These are phyloP conservation scores for Fraxinus greggii DNA, from an alignment of 305 asterid genomes.

Conservation along the genomic window DNA sequence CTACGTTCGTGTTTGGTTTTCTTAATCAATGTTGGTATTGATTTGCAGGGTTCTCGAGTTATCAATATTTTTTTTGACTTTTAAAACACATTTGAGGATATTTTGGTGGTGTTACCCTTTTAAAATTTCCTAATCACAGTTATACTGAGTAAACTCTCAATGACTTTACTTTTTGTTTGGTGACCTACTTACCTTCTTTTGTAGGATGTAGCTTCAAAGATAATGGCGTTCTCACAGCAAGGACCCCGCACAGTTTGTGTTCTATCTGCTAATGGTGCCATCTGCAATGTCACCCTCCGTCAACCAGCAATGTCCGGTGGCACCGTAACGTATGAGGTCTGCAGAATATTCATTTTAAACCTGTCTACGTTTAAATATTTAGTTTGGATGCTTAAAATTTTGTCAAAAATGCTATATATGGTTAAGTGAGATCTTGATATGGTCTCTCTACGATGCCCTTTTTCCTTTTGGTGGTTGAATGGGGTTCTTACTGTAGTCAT, in stretches of 20 bases:
- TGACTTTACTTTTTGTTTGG: not conserved
- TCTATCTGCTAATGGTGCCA: conserved; percentile 54
- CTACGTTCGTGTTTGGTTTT: not conserved
- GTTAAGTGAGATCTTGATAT: conserved; percentile 4
- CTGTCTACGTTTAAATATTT: not conserved
- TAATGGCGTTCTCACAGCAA: conserved; percentile 55
- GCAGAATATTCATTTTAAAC: not conserved
- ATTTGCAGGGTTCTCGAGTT: not conserved
- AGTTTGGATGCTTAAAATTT: not conserved
- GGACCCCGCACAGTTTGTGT: conserved; percentile 49
- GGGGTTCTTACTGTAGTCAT: not conserved
- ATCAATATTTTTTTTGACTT: not conserved
- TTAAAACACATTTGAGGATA: not conserved
- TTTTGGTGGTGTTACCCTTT: not conserved
- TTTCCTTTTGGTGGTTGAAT: not conserved
- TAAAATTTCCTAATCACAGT: not conserved
- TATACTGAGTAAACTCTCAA: not conserved
- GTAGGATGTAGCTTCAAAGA: conserved; percentile 52
- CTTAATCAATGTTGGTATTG: not conserved
- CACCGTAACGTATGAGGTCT: conserved; percentile 48
- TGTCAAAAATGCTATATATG: not conserved
- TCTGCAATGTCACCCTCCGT: conserved; percentile 49
- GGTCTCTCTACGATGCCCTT: not conserved
- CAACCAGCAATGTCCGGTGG: conserved; percentile 57
- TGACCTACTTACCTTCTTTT: conserved; percentile 18